Evolutionary conservation across 495 filamentous ascomycete genomes (phyloP).

Genomic region (Penicillium coprophilum): DNA sequence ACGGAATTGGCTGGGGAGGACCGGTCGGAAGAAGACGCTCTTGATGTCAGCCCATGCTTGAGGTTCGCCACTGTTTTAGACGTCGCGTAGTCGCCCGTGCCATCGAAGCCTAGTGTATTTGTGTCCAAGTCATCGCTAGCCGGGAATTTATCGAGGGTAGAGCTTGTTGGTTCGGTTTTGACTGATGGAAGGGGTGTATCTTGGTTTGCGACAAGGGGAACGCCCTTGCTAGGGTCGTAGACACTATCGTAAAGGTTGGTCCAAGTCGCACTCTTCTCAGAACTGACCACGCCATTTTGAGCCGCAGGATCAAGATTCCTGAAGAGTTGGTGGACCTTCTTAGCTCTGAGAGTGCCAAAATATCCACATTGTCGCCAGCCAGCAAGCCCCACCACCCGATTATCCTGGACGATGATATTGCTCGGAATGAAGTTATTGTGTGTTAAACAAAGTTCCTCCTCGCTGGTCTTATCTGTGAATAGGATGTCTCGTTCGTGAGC

Average conservation of each 20-base stretch:
- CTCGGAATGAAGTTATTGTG: slow-evolving; percentile 44
- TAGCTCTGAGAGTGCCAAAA: slow-evolving; percentile 40
- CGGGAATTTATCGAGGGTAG: slow-evolving; percentile 35
- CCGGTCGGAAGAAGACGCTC: slow-evolving; percentile 26
- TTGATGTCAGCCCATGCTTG: slow-evolving; percentile 33
- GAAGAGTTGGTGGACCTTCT: slow-evolving; percentile 34
- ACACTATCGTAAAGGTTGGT: slow-evolving; percentile 37
- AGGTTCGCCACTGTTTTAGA: slow-evolving; percentile 43
- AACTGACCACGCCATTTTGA: slow-evolving; percentile 9
- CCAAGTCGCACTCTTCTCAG: slow-evolving; percentile 27
- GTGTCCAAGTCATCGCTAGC: slow-evolving; percentile 29
- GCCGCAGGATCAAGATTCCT: slow-evolving; percentile 25
- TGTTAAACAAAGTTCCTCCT: slow-evolving; percentile 33
- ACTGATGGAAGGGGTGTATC: slow-evolving; percentile 30
- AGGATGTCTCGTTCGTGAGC: slow-evolving; percentile 37
- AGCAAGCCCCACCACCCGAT: slow-evolving; percentile 39
- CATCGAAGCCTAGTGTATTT: slow-evolving; percentile 32
- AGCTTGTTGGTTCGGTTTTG: slow-evolving; percentile 38
- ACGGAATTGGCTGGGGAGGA: slow-evolving; percentile 38
- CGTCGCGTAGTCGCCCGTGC: slow-evolving; percentile 37
- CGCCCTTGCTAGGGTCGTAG: slow-evolving; percentile 14
- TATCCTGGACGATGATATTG: slow-evolving; percentile 42
- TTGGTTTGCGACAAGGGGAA: slow-evolving; percentile 14
- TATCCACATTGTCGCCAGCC: slow-evolving; percentile 46
- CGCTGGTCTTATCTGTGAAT: slow-evolving; percentile 25